Evolutionary conservation across 1,284 basidiomycete species (phyloP).

Genomic region (Taiwanofungus camphoratus): DNA sequence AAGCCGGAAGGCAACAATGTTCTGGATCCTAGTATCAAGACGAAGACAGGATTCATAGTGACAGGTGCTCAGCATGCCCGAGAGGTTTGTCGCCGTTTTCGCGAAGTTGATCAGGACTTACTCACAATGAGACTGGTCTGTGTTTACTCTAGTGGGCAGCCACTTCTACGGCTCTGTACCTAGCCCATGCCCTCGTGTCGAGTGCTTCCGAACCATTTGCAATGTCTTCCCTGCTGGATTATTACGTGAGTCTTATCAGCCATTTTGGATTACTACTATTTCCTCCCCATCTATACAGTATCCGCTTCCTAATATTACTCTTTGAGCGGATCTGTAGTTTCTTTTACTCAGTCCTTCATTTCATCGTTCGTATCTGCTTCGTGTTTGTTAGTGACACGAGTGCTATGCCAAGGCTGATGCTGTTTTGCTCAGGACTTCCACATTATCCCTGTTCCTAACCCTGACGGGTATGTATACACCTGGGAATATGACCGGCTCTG

Average conservation of each 20-base stretch:
- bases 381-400: too few species aligned
- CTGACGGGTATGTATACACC: slow-evolving; percentile 68
- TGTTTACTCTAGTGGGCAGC: slow-evolving; percentile 83
- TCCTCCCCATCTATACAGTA: neutral
- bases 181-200: slow-evolving; percentile 64
- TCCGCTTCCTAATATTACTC: too few species aligned
- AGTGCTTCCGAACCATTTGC: slow-evolving; percentile 42
- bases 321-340: too few species aligned
- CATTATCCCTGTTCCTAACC: slow-evolving; percentile 76
- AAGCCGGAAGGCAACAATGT: slow-evolving; percentile 7
- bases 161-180: slow-evolving; percentile 66
- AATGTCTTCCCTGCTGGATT: slow-evolving; percentile 44
- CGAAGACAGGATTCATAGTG: slow-evolving; percentile 59
- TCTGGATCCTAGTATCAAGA: too few species aligned
- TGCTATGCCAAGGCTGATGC: too few species aligned
- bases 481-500: slow-evolving; percentile 70
- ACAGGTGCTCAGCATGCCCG: slow-evolving; percentile 76
- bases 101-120: neutral
- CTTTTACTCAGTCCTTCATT: too few species aligned
- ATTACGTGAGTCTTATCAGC: slow-evolving; percentile 38
- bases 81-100: slow-evolving; percentile 16
- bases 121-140: too few species aligned
- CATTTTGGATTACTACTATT: neutral
- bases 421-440: slow-evolving; percentile 53
- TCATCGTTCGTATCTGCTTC: too few species aligned